A percentile compares a stretch with the other conserved stretches of the same genome.
phyloP scores from a whole-genome alignment of 805 yeast species.

The Starmerella sirachaensis region DNA sequence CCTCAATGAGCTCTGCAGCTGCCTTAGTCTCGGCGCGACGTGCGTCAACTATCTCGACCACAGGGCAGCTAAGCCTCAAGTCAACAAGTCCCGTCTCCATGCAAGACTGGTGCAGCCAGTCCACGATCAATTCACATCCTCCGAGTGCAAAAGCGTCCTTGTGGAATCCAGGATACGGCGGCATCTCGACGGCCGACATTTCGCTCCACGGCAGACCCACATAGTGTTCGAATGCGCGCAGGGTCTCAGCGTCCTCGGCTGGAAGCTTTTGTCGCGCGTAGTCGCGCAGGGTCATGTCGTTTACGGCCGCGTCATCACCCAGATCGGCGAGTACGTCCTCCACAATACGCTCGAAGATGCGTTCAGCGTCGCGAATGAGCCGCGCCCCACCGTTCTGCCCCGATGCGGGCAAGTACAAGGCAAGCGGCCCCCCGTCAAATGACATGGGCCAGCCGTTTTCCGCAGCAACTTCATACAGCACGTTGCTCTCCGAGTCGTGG shows the following conservation, averaged over 20 bases:
- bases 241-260: not conserved
- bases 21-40: no score
- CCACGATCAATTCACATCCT: constrained; percentile 2
- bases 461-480: constrained; percentile 29
- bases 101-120: constrained; percentile 1
- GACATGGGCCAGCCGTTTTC: not conserved
- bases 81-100: no score
- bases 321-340: not conserved
- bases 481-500: constrained; percentile 63
- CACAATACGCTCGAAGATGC: no score
- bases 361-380: no score
- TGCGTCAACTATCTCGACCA: no score
- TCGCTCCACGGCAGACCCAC: constrained; percentile 5
- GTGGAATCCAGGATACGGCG: constrained; percentile 4
- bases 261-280: not conserved
- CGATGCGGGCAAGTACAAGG: no score
- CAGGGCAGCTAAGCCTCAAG: no score
- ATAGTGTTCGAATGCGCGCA: constrained; percentile 2
- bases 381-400: no score
- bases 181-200: constrained; percentile 7
- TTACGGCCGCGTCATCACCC: constrained; percentile 7
- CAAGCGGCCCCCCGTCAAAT: no score
- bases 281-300: constrained; percentile 6
- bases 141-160: constrained; percentile 5
- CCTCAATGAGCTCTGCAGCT: no score